Base-by-base conservation (phyloP, 345 rosid species). In the Populus simonii region DNA sequence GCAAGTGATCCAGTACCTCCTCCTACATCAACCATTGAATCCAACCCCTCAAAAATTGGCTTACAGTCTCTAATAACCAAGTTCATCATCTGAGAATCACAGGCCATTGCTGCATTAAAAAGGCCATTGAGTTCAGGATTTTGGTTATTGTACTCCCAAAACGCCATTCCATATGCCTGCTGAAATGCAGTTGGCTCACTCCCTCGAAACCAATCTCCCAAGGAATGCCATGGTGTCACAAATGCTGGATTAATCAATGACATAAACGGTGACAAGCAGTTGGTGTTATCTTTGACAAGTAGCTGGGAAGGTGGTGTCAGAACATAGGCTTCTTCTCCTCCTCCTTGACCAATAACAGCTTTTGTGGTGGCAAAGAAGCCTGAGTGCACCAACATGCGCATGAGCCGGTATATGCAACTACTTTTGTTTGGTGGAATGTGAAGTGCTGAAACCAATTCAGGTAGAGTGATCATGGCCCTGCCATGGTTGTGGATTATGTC, bases 381-480 rank as follows among this genome's bases (percentile, higher is more conserved):
- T 0, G 83, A 78, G 74, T 81, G 83, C 22, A 86, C 84, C 36
- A 90, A 41, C 35, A 85, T 12, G 13, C 88, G 82, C 93, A 90
- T 87, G 25, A 87, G 84, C 63, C 87, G 78, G 73, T 72, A 66
- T 1, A 86, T 8, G 72, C 61, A 22, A 7, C 23, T 11, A 1
- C 67, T 49, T 82, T 80, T 90, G 25, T 81, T 39, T 0, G 85
- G 89, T 17, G 76, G 83, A 55, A 87, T 51, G 10, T 49, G 12
- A 31, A 87, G 92, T 4, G 81, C 81, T 8, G 83, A 66, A 76
- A 76, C 84, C 51, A 90, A 67, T 36, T 83, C 78, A 18, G 83
- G 63, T 6, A 88, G 85, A 29, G 89, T 81, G 66, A 90, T n/a
- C n/a, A n/a, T 85, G 75, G 87, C 87, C 45, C 49, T 55, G 49